Evolutionary conservation across 352 stramenopile species (phyloP), one percentile per base, ranked within the genome.

Genomic region (Globisporangium acanthophoron): DNA sequence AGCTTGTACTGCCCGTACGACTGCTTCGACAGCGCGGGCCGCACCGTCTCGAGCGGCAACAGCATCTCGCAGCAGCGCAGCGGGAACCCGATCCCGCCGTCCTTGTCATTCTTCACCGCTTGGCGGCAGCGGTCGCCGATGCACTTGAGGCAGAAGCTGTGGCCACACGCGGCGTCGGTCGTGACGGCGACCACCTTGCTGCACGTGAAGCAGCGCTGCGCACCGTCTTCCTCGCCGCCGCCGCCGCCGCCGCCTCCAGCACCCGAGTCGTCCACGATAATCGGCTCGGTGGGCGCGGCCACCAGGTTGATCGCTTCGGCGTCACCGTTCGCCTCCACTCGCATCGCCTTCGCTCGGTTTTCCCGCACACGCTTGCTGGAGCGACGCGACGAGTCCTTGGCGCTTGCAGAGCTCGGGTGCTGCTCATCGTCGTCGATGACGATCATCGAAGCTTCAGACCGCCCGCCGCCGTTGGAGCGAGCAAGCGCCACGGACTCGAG

Each of bases 51-150:
- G 41, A 87, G 51, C 3, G 66, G 40, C 37, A 87, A 16, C 15
- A 71, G 16, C 35, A 62, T 31, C 8, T 54, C 39, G 31, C 77
- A 87, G 44, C 77, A 87, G n/a, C 48, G 65, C 27, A 73, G 33
- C 13, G 73, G 77, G 5, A 72, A 24, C 3, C 44, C 56, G 24
- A 71, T 62, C 16, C 59, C 60, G 20, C 58, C 65, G 27, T 69
- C 45, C n/a, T 65, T 46, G 20, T 69, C 61, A 37, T 80, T 70
- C 33, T 54, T 52, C 9, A 78, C 46, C 2, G 62, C 67, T 35
- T 51, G 53, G 4, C 56, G 58, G 35, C 68, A 78, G 11, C 55
- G 63, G 29, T 54, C 54, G 27, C 52, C 65, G n/a, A 85, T 37
- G 47, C 74, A 87, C 6, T 53, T 31, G 27, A 27, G 55, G 35